phyloP scores from a whole-genome alignment of 305 asterid genomes.

The Caryopteris hybrid region DNA sequence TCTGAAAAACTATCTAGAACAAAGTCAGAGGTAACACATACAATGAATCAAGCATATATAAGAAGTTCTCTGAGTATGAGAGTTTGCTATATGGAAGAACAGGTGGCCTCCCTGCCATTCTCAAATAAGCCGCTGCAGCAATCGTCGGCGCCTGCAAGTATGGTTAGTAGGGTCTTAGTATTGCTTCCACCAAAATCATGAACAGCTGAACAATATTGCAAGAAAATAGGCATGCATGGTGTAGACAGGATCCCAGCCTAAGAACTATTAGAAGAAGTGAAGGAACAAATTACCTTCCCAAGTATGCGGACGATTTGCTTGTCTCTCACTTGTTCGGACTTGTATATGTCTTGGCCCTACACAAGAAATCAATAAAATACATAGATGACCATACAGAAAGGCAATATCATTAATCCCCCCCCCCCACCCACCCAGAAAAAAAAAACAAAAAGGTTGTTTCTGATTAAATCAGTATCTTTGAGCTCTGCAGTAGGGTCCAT shows the following conservation, averaged over 20 bases:
- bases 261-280: too few species aligned
- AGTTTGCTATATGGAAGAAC: conserved; percentile 89
- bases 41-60: conserved; percentile 97
- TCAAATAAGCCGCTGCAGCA: conserved; percentile 96
- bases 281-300: conserved; percentile 56
- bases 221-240: conserved; percentile 2
- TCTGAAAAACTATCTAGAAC: conserved; percentile 38
- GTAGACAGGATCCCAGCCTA: too few species aligned
- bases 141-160: conserved; percentile 82
- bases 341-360: conserved; percentile 88
- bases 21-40: conserved; percentile 34
- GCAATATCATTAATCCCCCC: background rate
- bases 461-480: too few species aligned
- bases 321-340: conserved; percentile 90
- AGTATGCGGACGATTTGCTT: conserved; percentile 94
- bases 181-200: background rate
- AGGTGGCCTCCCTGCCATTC: conserved; percentile 95
- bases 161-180: conserved; percentile 8
- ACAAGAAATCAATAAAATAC: background rate
- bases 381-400: too few species aligned
- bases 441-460: too few species aligned
- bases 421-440: too few species aligned
- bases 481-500: too few species aligned
- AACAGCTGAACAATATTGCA: background rate
- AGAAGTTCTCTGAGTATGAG: conserved; percentile 41